A percentile compares a stretch with the other conserved stretches of the same genome.
These are phyloP conservation scores for Suhomyces bribrorum DNA, from an alignment of 1,139 yeast genomes.

Conservation along the genomic window DNA sequence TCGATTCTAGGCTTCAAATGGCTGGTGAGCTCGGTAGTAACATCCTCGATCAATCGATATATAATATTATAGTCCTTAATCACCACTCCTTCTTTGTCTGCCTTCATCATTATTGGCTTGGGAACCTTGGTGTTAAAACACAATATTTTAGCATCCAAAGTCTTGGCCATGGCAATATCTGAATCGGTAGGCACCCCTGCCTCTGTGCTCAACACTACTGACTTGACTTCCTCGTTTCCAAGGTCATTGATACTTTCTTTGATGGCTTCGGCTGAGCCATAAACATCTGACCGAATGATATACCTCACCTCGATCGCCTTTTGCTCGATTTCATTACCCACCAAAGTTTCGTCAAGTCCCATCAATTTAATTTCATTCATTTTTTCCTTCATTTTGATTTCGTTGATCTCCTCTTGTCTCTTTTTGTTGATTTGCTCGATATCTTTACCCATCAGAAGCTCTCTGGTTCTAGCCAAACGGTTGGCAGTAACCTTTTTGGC, in stretches of 20 bases:
- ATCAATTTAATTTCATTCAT: constrained; percentile 56
- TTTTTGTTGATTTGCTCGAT: constrained; percentile 70
- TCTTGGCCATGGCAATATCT: constrained; percentile 79
- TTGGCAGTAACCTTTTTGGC: constrained; percentile 78
- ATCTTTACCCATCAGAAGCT: constrained; percentile 62
- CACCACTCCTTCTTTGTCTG: constrained; percentile 58
- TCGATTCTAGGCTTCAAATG: constrained; percentile 70
- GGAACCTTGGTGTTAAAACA: constrained; percentile 79
- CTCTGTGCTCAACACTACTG: constrained; percentile 66
- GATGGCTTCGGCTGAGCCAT: constrained; percentile 64
- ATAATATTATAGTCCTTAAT: constrained; percentile 75
- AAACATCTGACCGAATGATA: constrained; percentile 87
- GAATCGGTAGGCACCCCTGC: constrained; percentile 87
- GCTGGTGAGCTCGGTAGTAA: constrained; percentile 62
- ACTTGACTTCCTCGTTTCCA: constrained; percentile 82
- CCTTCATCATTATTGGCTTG: constrained; percentile 61
- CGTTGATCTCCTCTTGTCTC: constrained; percentile 48
- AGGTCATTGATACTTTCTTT: constrained; percentile 75
- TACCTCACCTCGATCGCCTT: constrained; percentile 48
- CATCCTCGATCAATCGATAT: constrained; percentile 84
- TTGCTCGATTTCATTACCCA: constrained; percentile 31
- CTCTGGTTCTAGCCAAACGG: constrained; percentile 56
- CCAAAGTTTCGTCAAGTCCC: constrained; percentile 53
- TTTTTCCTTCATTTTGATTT: constrained; percentile 51
- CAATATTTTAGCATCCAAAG: constrained; percentile 70